Percentiles rank a stretch among this genome's conserved stretches.
Conservation (phyloP, 306 rosid genomes). For the Castanea sativa region DNA sequence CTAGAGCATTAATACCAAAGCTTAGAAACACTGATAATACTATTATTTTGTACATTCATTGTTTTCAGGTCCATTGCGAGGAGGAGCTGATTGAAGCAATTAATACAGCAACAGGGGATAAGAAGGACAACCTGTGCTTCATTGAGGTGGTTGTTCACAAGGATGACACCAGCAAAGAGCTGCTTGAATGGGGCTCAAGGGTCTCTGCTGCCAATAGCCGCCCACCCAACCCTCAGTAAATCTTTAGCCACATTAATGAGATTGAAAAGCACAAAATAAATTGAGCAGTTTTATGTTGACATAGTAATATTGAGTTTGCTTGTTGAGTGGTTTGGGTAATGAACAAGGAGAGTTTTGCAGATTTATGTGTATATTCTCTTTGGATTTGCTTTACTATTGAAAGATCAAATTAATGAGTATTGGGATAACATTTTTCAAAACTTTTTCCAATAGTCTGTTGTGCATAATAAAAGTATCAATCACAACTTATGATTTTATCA, state of each 20-base stretch:
- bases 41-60: neutral
- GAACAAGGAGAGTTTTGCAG: too few relatives aligned
- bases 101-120: conserved; percentile 37
- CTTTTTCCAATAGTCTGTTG: too few relatives aligned
- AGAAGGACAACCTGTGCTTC: conserved; percentile 56
- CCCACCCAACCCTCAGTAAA: conserved; percentile 42
- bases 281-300: neutral
- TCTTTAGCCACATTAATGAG: neutral
- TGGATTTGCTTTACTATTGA: too few relatives aligned
- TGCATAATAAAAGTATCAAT: too few relatives aligned
- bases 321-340: too few relatives aligned
- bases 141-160: conserved; percentile 61
- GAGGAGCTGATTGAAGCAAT: conserved; percentile 60
- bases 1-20: neutral
- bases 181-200: conserved; percentile 68
- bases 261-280: neutral
- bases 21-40: neutral
- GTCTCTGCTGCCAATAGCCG: conserved; percentile 40
- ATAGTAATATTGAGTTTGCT: too few relatives aligned
- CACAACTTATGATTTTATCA: too few relatives aligned
- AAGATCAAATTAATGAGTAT: too few relatives aligned
- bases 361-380: too few relatives aligned
- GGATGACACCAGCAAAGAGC: conserved; percentile 67
- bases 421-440: too few relatives aligned
- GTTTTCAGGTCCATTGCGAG: conserved; percentile 47